A percentile compares a stretch with the other conserved stretches of the same genome.
phyloP scores from a whole-genome alignment of 164 flowering plant species.

The Berberis thunbergii region DNA sequence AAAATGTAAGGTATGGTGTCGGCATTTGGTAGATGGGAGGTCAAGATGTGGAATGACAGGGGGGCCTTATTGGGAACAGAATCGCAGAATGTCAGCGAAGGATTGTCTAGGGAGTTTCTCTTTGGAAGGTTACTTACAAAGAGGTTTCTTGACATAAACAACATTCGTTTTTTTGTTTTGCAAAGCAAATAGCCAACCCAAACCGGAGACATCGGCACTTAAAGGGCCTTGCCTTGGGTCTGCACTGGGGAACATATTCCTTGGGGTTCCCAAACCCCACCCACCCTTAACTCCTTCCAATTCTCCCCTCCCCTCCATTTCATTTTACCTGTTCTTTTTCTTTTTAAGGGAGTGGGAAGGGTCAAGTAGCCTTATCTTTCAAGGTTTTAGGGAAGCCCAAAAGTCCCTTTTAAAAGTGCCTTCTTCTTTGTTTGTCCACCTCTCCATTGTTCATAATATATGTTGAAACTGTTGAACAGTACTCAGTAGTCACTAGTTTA shows the following conservation, averaged over 20 bases:
- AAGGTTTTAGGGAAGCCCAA: conserved; percentile 25
- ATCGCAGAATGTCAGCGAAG: conserved; percentile 71
- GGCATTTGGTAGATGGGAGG: conserved; percentile 30
- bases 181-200: conserved; percentile 10
- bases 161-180: not conserved
- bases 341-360: not conserved
- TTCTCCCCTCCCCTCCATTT: too few relatives aligned
- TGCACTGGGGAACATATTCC: conserved; percentile 42
- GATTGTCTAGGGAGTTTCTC: conserved; percentile 23
- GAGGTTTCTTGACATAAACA: conserved; percentile 22
- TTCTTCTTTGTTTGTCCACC: not conserved
- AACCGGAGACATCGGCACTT: conserved; percentile 86
- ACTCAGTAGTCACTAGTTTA: too few relatives aligned
- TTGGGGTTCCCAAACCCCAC: conserved; percentile 28
- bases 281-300: conserved; percentile 3
- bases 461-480: too few relatives aligned
- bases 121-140: conserved; percentile 5
- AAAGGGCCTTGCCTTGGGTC: conserved; percentile 56
- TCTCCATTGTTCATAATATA: not conserved
- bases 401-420: conserved; percentile 21
- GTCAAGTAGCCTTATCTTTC: conserved; percentile 1
- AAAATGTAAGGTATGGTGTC: conserved; percentile 65
- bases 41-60: conserved; percentile 13
- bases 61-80: conserved; percentile 39
- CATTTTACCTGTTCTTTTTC: not conserved